Conservation (phyloP, 495 filamentous ascomycete species). For the Peziza echinospora region DNA sequence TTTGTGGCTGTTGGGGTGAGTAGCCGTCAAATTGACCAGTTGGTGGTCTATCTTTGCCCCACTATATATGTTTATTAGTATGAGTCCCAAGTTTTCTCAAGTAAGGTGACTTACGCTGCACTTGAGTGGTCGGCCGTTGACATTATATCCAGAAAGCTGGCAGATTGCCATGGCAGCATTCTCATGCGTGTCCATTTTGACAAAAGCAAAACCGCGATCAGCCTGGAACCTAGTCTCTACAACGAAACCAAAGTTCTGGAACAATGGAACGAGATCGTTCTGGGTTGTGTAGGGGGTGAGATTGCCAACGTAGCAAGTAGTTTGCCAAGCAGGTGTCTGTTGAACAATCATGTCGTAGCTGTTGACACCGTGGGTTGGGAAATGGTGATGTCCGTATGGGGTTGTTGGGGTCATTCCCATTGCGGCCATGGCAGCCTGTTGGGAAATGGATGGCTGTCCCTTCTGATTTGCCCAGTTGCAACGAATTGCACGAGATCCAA, state of each 20-base stretch:
- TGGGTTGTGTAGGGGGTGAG: conserved; percentile 94
- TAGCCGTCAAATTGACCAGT: conserved; percentile 64
- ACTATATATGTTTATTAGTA: conserved; percentile 33
- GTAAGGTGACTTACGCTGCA: conserved; percentile 63
- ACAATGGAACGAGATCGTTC: conserved; percentile 82
- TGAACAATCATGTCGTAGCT: conserved; percentile 94
- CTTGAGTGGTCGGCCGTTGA: conserved; percentile 92
- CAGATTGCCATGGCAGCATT: conserved; percentile 98
- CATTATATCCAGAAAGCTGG: conserved; percentile 87
- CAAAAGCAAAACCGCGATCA: conserved; percentile 92
- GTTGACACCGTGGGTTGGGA: conserved; percentile 88
- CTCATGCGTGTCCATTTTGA: conserved; percentile 98
- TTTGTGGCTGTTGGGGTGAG: conserved; percentile 53
- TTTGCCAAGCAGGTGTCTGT: conserved; percentile 98
- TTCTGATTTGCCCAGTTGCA: conserved; percentile 99
- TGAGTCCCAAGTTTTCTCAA: conserved; percentile 1
- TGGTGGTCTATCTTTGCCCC: conserved; percentile 96
- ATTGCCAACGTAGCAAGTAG: conserved; percentile 96
- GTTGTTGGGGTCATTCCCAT: conserved; percentile 99
- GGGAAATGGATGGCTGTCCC: conserved; percentile 91
- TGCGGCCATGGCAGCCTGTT: conserved; percentile 88
- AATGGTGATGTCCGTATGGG: conserved; percentile 90
- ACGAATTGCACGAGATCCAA: conserved; percentile 91
- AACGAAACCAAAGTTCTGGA: conserved; percentile 96
- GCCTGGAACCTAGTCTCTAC: conserved; percentile 94